Percentiles rank a stretch among this genome's conserved stretches.
These are phyloP conservation scores for Mycena latifolia DNA, from an alignment of 768 basidiomycete species.

Conservation along the genomic window DNA sequence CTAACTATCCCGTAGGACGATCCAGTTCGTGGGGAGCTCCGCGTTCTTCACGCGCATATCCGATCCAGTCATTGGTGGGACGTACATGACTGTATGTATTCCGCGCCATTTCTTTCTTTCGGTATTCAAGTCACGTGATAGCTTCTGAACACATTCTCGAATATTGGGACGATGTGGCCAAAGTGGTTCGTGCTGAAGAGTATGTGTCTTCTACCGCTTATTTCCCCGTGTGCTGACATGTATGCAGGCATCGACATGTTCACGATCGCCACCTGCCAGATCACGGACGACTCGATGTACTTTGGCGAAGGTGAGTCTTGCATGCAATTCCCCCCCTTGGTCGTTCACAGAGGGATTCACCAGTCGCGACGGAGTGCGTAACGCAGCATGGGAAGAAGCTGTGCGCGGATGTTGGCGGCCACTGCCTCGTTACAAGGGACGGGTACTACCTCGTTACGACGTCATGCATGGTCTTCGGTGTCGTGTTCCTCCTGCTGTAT, in stretches of 20 bases:
- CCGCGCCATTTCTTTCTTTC: background rate
- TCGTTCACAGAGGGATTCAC: no score
- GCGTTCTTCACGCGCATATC: conserved; percentile 98
- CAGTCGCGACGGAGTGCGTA: conserved; percentile 87
- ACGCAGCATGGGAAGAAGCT: conserved; percentile 88
- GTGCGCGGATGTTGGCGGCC: conserved; percentile 82
- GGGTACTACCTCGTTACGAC: conserved; percentile 91
- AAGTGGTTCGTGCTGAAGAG: conserved; percentile 95
- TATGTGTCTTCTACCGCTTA: conserved; percentile 41
- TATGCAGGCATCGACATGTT: conserved; percentile 86
- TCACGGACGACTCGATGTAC: conserved; percentile 67
- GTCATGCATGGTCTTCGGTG: conserved; percentile 81
- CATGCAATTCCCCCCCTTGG: background rate
- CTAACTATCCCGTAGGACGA: conserved; percentile 74
- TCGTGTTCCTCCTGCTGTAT: conserved; percentile 77
- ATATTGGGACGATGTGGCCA: conserved; percentile 99
- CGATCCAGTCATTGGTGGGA: conserved; percentile 98
- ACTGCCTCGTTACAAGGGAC: conserved; percentile 86
- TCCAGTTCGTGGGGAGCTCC: conserved; percentile 99
- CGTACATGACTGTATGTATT: conserved; percentile 94
- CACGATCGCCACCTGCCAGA: conserved; percentile 86
- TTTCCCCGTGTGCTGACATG: background rate
- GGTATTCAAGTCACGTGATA: conserved; percentile 42
- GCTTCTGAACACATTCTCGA: conserved; percentile 95
- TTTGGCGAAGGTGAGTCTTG: conserved; percentile 63